These are phyloP conservation scores for Metschnikowia arizonensis DNA, from an alignment of 805 yeast species.

Conservation along the genomic window DNA sequence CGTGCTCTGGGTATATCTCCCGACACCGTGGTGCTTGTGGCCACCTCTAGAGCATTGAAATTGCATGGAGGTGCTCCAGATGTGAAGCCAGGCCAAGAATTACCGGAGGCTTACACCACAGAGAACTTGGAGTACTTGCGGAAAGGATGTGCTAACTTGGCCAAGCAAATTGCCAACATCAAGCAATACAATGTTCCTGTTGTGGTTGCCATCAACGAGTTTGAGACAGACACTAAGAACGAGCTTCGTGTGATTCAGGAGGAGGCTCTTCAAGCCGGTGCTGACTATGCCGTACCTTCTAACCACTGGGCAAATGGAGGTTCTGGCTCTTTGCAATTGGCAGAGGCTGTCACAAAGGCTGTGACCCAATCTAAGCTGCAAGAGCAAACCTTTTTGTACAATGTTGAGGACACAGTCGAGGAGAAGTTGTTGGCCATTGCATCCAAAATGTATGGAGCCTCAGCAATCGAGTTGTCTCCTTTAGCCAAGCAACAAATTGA, in stretches of 20 bases:
- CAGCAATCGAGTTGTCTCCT: conserved; percentile 73
- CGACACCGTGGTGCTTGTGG: conserved; percentile 88
- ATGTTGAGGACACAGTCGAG: conserved; percentile 67
- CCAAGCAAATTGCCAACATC: conserved; percentile 85
- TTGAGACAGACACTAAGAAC: conserved; percentile 73
- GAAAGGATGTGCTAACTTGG: conserved; percentile 81
- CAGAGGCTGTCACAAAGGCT: conserved; percentile 77
- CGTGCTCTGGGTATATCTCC: conserved; percentile 86
- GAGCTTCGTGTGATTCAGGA: conserved; percentile 78
- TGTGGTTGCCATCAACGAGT: conserved; percentile 88
- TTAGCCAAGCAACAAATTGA: conserved; percentile 79
- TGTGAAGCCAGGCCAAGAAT: conserved; percentile 86
- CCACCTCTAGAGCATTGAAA: conserved; percentile 95
- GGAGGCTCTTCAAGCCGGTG: conserved; percentile 88
- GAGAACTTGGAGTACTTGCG: conserved; percentile 78
- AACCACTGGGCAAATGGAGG: conserved; percentile 98
- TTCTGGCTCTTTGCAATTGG: conserved; percentile 78
- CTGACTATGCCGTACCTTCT: conserved; percentile 82
- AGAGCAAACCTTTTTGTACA: conserved; percentile 57
- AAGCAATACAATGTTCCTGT: conserved; percentile 85
- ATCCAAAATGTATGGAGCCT: conserved; percentile 89
- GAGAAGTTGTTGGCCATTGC: conserved; percentile 78
- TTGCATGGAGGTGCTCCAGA: conserved; percentile 97
- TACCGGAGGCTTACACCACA: conserved; percentile 74
- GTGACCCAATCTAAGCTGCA: conserved; percentile 30